These are phyloP conservation scores for Prorocentrum cordatum DNA, from an alignment of 169 alveolate species.

Conservation along the genomic window DNA sequence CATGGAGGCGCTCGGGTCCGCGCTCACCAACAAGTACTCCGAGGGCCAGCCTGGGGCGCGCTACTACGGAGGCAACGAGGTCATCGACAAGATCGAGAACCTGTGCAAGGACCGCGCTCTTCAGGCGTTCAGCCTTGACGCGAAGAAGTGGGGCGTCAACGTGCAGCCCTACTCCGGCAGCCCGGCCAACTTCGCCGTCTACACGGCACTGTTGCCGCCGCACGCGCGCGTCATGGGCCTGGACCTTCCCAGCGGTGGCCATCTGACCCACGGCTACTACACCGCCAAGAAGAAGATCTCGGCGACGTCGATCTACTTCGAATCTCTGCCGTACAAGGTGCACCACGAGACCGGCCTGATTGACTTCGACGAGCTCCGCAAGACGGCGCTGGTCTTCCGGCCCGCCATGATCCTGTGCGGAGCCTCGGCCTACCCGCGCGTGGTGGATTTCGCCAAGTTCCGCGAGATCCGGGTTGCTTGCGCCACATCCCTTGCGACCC, in stretches of 20 bases:
- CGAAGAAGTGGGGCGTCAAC: conserved; percentile 94
- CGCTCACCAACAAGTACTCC: conserved; percentile 86
- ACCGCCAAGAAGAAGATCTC: conserved; percentile 17
- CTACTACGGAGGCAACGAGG: conserved; percentile 85
- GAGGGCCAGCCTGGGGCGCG: conserved; percentile 95
- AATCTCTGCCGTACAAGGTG: conserved; percentile 87
- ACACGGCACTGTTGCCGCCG: conserved; percentile 90
- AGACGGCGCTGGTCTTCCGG: conserved; percentile 79
- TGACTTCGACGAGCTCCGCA: conserved; percentile 84
- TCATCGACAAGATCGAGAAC: conserved; percentile 81
- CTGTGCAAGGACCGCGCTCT: conserved; percentile 87
- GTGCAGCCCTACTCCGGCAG: conserved; percentile 93
- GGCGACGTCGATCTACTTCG: conserved; percentile 86
- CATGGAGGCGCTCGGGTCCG: conserved; percentile 76
- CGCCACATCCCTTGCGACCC: no score
- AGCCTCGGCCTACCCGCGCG: conserved; percentile 78
- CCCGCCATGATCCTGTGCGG: conserved; percentile 77
- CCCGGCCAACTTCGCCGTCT: conserved; percentile 94
- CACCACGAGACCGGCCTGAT: conserved; percentile 78
- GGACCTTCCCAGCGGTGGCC: conserved; percentile 95
- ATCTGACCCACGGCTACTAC: conserved; percentile 84
- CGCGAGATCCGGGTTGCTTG: conserved; percentile 88
- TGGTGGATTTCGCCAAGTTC: conserved; percentile 71
- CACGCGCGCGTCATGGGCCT: conserved; percentile 95
- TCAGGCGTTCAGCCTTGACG: conserved; percentile 84